A percentile compares a stretch with the other conserved stretches of the same genome.
These are phyloP conservation scores for Amaranthus hypochondriacus DNA, from an alignment of 148 eudicot species.

Conservation along the genomic window DNA sequence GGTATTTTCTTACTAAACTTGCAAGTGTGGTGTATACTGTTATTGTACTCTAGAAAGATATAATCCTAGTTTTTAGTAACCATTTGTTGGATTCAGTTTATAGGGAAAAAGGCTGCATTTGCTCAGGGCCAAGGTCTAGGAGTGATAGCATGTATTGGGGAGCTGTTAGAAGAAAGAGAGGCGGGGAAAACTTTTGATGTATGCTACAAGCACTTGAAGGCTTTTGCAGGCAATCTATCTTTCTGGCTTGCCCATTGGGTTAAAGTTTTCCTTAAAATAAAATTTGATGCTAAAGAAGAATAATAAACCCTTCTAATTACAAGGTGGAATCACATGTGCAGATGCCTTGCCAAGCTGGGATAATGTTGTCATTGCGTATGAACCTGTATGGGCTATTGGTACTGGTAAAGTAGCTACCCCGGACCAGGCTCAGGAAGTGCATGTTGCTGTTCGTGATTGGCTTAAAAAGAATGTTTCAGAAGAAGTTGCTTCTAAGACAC, in stretches of 20 bases:
- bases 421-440: slow-evolving; percentile 96
- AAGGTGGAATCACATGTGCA: slow-evolving; percentile 31
- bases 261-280: not conserved
- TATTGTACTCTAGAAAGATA: not conserved
- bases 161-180: slow-evolving; percentile 78
- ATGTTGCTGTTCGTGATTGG: slow-evolving; percentile 92
- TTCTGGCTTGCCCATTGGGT: slow-evolving; percentile 1
- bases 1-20: slow-evolving; percentile 29
- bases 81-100: slow-evolving; percentile 52
- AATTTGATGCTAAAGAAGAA: not conserved
- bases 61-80: slow-evolving; percentile 10
- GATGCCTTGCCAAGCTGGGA: slow-evolving; percentile 95
- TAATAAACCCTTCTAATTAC: not conserved
- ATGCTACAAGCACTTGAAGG: slow-evolving; percentile 74
- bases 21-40: not conserved
- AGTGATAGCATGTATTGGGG: slow-evolving; percentile 94
- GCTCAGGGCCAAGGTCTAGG: slow-evolving; percentile 81
- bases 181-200: slow-evolving; percentile 92
- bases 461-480: slow-evolving; percentile 88
- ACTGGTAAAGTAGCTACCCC: slow-evolving; percentile 97
- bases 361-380: slow-evolving; percentile 85
- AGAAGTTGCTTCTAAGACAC: slow-evolving; percentile 91
- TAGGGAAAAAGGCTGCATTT: slow-evolving; percentile 94
- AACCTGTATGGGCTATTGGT: slow-evolving; percentile 99
- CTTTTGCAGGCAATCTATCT: slow-evolving; percentile 65